A percentile compares a stretch with the other conserved stretches of the same genome.
Evolutionary conservation across 176 grass and related monocot genomes (phyloP).

Genomic region (Bromus sterilis): DNA sequence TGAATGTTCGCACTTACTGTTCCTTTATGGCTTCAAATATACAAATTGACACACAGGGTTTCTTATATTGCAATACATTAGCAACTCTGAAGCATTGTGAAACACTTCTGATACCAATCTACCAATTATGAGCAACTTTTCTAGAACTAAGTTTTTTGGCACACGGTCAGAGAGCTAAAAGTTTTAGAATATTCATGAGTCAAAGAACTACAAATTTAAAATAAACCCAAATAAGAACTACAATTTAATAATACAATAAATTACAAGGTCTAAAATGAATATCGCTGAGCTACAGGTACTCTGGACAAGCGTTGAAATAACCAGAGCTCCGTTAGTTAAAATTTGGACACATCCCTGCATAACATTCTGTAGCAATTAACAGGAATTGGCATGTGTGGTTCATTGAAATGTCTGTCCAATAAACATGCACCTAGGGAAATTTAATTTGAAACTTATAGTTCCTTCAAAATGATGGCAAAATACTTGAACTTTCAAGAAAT

Average conservation of each 20-base stretch:
- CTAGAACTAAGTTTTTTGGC: not conserved
- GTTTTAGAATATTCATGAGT: not conserved
- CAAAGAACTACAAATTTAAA: not conserved
- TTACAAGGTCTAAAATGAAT: not conserved
- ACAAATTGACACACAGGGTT: not conserved
- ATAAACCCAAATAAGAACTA: not conserved
- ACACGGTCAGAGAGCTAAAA: not conserved
- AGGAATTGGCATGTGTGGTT: not conserved
- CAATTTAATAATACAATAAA: not conserved
- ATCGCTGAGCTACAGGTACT: not conserved
- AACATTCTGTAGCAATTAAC: not conserved
- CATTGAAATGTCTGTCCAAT: not conserved
- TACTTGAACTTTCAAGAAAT: not conserved
- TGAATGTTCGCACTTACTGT: not conserved
- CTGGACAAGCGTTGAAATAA: not conserved
- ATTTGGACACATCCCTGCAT: not conserved
- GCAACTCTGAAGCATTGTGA: not conserved
- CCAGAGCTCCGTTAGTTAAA: not conserved
- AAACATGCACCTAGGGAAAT: not conserved
- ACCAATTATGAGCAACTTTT: not conserved
- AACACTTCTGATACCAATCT: not conserved
- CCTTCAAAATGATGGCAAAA: not conserved
- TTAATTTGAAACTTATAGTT: not conserved
- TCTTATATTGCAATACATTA: conserved; percentile 1
- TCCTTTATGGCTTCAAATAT: conserved; percentile 1